Conservation (phyloP, 768 basidiomycete species). For the Coprinopsis cinerea region DNA sequence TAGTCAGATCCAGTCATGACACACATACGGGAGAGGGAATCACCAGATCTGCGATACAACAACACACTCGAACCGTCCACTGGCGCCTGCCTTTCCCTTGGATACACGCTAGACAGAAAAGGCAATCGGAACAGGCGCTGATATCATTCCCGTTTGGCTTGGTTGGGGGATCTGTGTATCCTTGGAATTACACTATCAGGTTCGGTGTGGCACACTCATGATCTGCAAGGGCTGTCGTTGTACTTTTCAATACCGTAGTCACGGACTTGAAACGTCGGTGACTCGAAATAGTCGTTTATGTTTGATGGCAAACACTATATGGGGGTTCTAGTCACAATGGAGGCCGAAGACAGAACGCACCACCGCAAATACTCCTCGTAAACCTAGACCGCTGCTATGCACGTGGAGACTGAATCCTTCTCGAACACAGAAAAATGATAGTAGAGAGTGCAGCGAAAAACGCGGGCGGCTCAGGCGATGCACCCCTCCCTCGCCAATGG, state of each 20-base stretch:
- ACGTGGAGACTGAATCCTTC: too few species aligned
- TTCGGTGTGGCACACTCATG: not conserved
- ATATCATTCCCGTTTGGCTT: slow-evolving; percentile 5
- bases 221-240: slow-evolving; percentile 1
- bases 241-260: not conserved
- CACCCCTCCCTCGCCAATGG: too few species aligned
- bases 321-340: too few species aligned
- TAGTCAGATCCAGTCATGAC: slow-evolving; percentile 13
- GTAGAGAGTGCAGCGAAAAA: too few species aligned
- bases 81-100: too few species aligned
- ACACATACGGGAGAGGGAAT: not conserved
- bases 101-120: not conserved
- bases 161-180: not conserved
- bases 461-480: too few species aligned
- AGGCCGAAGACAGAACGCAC: too few species aligned
- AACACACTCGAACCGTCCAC: too few species aligned
- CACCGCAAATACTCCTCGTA: too few species aligned
- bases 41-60: not conserved
- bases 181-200: not conserved
- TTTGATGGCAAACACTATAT: not conserved
- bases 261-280: slow-evolving; percentile 1
- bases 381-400: too few species aligned
- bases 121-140: slow-evolving; percentile 7
- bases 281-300: not conserved
- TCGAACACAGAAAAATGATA: too few species aligned